Evolutionary conservation across 2,329 filamentous ascomycete genomes (phyloP).

Genomic region (Diaporthe batatas): DNA sequence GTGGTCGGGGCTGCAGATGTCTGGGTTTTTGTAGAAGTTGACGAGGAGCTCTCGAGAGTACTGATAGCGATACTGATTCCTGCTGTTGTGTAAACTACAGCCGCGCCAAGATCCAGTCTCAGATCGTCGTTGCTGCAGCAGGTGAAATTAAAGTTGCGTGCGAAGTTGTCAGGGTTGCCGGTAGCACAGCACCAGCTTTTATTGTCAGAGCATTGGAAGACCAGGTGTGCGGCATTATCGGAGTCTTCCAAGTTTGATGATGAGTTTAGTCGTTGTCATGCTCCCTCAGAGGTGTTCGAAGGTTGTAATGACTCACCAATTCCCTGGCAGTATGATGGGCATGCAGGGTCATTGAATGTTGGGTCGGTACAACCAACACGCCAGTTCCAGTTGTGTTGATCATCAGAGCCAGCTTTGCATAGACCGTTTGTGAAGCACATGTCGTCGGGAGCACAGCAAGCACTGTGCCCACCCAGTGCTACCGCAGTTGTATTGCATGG

Average conservation of each 20-base stretch:
- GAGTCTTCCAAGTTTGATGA: neutral
- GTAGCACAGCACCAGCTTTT: neutral
- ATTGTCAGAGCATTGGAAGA: neutral
- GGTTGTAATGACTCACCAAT: neutral
- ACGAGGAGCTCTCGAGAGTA: neutral
- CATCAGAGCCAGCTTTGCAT: neutral
- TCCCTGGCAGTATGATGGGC: neutral
- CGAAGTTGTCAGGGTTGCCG: neutral
- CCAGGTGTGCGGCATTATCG: neutral
- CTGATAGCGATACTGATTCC: neutral
- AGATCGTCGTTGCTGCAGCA: too few species aligned
- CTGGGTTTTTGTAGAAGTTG: neutral
- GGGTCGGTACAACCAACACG: slow-evolving; percentile 5
- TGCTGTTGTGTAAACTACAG: neutral
- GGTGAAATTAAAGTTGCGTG: too few species aligned
- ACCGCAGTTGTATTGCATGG: neutral
- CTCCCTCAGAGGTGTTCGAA: too few species aligned
- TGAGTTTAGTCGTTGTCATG: too few species aligned
- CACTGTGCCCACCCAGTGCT: neutral
- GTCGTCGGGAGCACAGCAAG: neutral
- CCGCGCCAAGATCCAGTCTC: neutral
- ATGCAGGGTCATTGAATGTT: neutral
- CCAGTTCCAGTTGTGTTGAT: slow-evolving; percentile 1
- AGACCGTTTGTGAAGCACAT: slow-evolving; percentile 5
- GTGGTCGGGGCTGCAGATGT: neutral